phyloP scores from a whole-genome alignment of 2,329 filamentous ascomycete species.

The Aureobasidium uvarum region DNA sequence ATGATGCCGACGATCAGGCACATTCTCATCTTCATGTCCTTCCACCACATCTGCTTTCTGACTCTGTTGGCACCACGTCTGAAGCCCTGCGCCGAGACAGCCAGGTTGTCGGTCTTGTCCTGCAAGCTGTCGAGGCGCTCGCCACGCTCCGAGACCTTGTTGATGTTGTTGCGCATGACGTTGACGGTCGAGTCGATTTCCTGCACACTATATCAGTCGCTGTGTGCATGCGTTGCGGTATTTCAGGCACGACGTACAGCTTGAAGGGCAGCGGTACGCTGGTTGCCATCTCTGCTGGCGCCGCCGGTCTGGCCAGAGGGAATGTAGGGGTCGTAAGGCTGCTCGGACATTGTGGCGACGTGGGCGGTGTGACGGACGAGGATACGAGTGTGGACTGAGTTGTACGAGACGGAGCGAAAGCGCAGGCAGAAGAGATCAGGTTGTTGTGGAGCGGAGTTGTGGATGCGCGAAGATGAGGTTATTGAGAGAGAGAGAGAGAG shows the following conservation, averaged over 20 bases:
- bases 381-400: not conserved
- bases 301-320: slow-evolving; percentile 61
- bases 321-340: slow-evolving; percentile 82
- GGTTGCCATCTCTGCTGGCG: slow-evolving; percentile 53
- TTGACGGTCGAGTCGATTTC: slow-evolving; percentile 97
- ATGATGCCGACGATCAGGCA: slow-evolving; percentile 90
- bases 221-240: not conserved
- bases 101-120: slow-evolving; percentile 92
- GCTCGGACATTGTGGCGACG: slow-evolving; percentile 54
- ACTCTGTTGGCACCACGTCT: slow-evolving; percentile 94
- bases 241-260: slow-evolving; percentile 63
- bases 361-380: slow-evolving; percentile 8
- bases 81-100: slow-evolving; percentile 90
- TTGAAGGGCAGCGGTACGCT: slow-evolving; percentile 72
- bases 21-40: slow-evolving; percentile 99
- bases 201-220: slow-evolving; percentile 49
- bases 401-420: slow-evolving; percentile 5
- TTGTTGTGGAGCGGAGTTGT: slow-evolving; percentile 3
- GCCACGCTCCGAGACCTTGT: slow-evolving; percentile 92
- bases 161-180: slow-evolving; percentile 97
- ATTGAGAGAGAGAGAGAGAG: slow-evolving; percentile 2
- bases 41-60: slow-evolving; percentile 97
- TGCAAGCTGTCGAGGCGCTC: slow-evolving; percentile 83
- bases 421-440: not conserved
- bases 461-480: not conserved